Evolutionary conservation across 73 alveolate species (phyloP), one percentile per base, ranked within the genome.

Genomic region (Blepharisma stoltei): DNA sequence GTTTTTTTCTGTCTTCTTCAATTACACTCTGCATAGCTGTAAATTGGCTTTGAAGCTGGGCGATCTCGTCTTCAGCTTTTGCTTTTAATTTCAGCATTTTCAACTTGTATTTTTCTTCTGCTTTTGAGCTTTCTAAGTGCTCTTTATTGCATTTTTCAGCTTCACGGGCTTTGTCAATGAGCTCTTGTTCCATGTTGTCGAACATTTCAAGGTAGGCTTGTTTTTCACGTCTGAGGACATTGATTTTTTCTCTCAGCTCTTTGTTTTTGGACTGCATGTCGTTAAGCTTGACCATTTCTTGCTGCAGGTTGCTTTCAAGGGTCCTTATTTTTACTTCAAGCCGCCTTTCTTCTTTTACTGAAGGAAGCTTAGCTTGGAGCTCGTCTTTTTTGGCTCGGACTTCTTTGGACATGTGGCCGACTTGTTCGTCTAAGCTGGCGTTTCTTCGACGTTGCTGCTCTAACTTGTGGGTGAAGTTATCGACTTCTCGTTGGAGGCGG

Each of bases 401-500:
- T 54, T 81, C 88, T 43, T 54, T 70, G 11, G 49, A 11, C 54
- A 71, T 82, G 52, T 81, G 70, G 54, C 69, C 73, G 1, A 81
- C 73, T 54, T 81, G 54, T 52, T 81, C 88, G 49, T 81, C 88
- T 32, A 81, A 67, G 27, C 70, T 81, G 43, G 73, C 73, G 18
- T 54, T 78, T 25, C 83, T 49, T 43, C 88, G 21, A 25, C 55
- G 70, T 44, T 81, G 83, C 45, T 81, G 88, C 52, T 81, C 88
- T 23, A 70, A 69, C 49, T 71, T 81, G 83, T 81, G 54, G 44
- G 88, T 81, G 83, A 81, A 81, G 18, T 55, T 54, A 55, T 81
- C 88, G n/a, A 71, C 88, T 54, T 81, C 88, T 47, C 83, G 70
- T 52, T 81, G 88, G 48, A 81, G 88, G 9, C 88, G 67, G 79